Base-by-base conservation (phyloP, 2,329 filamentous ascomycete species). In the Trichoderma arundinaceum region DNA sequence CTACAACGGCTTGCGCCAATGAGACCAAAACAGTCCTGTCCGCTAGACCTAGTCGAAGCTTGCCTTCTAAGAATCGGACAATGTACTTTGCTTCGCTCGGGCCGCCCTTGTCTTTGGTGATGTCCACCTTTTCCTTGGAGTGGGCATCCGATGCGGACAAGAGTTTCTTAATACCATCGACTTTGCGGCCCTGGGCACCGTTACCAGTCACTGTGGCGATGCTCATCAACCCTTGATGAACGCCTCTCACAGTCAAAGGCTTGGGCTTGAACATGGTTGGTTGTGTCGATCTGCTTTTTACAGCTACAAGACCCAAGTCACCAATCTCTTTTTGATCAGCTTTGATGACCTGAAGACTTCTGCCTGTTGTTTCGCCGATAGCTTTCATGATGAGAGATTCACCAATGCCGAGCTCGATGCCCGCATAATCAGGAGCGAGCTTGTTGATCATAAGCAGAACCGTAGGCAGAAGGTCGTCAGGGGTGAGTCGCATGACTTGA, bases 321-420 rank as follows among this genome's bases (percentile, higher is more conserved):
- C 95, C 95, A 77, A 98, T 97, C 72, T 97, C 93, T 73, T 95
- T 93, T 75, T 99, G 95, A 72, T 98, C 94, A 56, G 91, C 88
- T 80, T 97, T 98, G 82, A 99, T 97, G 60, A 97, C 89, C 43
- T 90, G 85, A 53, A 97, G 79, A 73, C 89, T 96, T 67, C 95
- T 89, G 9, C 95, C 95, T 0, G 95, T 99, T 35, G 90, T 91
- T 80, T 98, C 94, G 10, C 94, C 94, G 73, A 99, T 96, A 5
- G 95, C 92, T 77, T 98, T 99, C 94, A 98, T 98, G 73, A 99
- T 97, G 33, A 99, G 80, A 0, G 94, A 98, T 79, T 99, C 95
- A 65, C 95, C 95, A 72, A 99, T 99, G n/a, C 95, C 95, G 35
- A 99, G 84, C 78, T 99, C 95, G 68, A 99, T 94, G 19, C 95